Conservation (phyloP, 495 filamentous ascomycete species). For the Tuber indicum region DNA sequence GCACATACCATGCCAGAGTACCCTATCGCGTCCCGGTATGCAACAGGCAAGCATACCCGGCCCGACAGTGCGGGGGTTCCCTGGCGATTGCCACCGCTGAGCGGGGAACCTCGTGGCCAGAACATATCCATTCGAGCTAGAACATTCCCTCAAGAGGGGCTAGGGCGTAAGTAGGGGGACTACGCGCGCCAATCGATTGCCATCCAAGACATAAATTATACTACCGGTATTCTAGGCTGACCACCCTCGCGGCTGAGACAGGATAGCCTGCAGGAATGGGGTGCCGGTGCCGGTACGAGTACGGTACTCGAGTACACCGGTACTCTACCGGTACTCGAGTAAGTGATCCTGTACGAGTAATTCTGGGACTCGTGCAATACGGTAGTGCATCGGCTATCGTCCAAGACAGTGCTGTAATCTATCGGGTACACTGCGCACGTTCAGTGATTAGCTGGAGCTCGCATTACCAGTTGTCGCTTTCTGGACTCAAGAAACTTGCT, state of each 20-base stretch:
- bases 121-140: neutral
- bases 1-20: too few species aligned
- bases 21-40: neutral
- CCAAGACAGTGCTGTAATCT: neutral
- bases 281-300: too few species aligned
- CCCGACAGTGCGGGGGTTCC: neutral
- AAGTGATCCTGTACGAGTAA: neutral
- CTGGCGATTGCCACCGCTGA: too few species aligned
- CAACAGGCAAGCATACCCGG: neutral
- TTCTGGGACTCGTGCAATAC: neutral
- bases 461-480: neutral
- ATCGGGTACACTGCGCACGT: neutral
- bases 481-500: neutral
- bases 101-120: neutral
- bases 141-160: neutral
- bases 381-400: neutral
- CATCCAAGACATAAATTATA: too few species aligned
- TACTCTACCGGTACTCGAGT: too few species aligned
- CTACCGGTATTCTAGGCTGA: neutral
- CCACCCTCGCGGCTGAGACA: neutral
- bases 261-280: neutral
- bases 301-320: too few species aligned
- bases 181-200: neutral
- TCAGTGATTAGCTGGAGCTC: neutral
- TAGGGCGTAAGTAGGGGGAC: neutral